phyloP scores from a whole-genome alignment of 805 yeast genomes.

The Wickerhamiella qilinensis region DNA sequence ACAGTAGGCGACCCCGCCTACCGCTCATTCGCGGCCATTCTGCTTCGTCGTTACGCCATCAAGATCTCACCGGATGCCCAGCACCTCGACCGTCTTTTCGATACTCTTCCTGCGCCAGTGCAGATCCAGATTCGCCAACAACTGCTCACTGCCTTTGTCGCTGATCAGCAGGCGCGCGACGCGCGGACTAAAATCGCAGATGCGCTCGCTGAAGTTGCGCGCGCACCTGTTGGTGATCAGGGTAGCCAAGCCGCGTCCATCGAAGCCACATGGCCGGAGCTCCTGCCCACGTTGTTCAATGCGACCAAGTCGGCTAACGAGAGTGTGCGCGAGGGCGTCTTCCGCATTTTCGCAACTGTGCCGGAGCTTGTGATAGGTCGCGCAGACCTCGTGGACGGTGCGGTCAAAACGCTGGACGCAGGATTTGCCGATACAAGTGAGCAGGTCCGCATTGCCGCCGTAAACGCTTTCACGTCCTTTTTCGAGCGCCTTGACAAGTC shows the following conservation, averaged over 20 bases:
- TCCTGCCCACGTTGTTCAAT: constrained; percentile 57
- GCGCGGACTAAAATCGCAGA: constrained; percentile 88
- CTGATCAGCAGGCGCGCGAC: constrained; percentile 46
- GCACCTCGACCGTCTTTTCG: constrained; percentile 65
- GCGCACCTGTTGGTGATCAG: constrained; percentile 20
- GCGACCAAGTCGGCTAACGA: constrained; percentile 39
- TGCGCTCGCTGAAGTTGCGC: constrained; percentile 84
- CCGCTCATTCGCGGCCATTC: constrained; percentile 64
- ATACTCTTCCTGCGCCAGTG: constrained; percentile 43
- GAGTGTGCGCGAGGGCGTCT: constrained; percentile 74
- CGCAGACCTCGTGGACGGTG: constrained; percentile 32
- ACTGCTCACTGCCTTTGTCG: constrained; percentile 53
- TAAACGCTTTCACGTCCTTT: constrained; percentile 81
- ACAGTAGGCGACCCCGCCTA: constrained; percentile 39
- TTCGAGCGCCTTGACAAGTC: constrained; percentile 68
- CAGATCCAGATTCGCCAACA: constrained; percentile 45
- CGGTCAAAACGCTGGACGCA: constrained; percentile 52
- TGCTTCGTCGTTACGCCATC: constrained; percentile 74
- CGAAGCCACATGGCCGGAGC: constrained; percentile 48
- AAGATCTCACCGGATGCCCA: constrained; percentile 54
- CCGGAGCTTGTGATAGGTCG: constrained; percentile 52
- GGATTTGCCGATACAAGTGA: constrained; percentile 74
- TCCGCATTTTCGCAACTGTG: constrained; percentile 70
- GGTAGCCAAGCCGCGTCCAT: neutral
- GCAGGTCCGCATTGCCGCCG: constrained; percentile 78